phyloP scores from a whole-genome alignment of 2,329 filamentous ascomycete species.

The Beauveria pseudobassiana region DNA sequence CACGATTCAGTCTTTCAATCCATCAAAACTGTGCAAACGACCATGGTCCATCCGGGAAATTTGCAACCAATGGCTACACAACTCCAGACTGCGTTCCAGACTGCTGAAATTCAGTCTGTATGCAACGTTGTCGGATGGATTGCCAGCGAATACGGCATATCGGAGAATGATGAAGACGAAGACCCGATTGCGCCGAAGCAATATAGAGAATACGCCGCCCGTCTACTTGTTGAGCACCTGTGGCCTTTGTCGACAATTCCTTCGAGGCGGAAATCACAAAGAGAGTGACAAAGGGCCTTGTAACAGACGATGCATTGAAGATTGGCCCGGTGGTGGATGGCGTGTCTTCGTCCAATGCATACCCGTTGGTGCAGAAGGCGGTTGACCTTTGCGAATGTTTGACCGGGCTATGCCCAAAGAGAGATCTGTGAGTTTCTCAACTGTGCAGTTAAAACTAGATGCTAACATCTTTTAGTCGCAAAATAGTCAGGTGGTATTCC shows the following conservation, averaged over 20 bases:
- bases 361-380: conserved; percentile 50
- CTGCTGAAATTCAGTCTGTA: conserved; percentile 38
- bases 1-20: conserved; percentile 42
- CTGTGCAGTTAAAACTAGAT: neutral
- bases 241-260: conserved; percentile 47
- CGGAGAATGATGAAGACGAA: conserved; percentile 48
- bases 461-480: conserved; percentile 24
- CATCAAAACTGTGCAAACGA: conserved; percentile 41
- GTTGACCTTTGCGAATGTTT: conserved; percentile 54
- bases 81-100: conserved; percentile 41
- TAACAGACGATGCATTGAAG: conserved; percentile 41
- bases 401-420: conserved; percentile 59
- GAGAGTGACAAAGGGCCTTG: conserved; percentile 41
- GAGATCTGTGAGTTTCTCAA: conserved; percentile 44
- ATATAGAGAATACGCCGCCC: conserved; percentile 48
- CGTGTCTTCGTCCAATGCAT: conserved; percentile 48
- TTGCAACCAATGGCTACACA: conserved; percentile 43
- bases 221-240: conserved; percentile 48
- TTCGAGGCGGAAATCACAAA: conserved; percentile 51
- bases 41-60: conserved; percentile 47
- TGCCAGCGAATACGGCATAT: conserved; percentile 48
- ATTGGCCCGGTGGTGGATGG: conserved; percentile 42
- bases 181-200: conserved; percentile 46
- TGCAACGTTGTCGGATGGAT: conserved; percentile 53
- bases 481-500: conserved; percentile 50